phyloP scores from a whole-genome alignment of 1,284 basidiomycete species.

The Agaricales sp. region DNA sequence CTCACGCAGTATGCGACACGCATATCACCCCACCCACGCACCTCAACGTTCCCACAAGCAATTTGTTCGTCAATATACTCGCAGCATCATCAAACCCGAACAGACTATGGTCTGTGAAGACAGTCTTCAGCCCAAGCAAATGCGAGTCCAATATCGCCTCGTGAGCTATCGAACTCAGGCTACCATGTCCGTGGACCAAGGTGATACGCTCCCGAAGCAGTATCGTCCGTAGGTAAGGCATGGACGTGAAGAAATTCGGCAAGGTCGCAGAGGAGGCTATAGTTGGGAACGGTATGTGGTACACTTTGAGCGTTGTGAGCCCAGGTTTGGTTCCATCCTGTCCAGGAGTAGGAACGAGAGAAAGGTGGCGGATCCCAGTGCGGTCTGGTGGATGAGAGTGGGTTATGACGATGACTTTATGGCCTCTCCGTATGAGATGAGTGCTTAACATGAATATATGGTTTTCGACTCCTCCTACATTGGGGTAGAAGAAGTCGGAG shows the following conservation, averaged over 20 bases:
- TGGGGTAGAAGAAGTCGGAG: constrained; percentile 94
- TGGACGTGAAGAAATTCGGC: constrained; percentile 88
- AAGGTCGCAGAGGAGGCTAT: constrained; percentile 88
- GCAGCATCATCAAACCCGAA: constrained; percentile 96
- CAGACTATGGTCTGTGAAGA: constrained; percentile 95
- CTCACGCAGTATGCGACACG: constrained; percentile 93
- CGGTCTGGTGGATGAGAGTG: constrained; percentile 84
- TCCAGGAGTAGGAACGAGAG: constrained; percentile 57
- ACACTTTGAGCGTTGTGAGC: constrained; percentile 67
- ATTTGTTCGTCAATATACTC: constrained; percentile 94
- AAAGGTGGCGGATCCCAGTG: constrained; percentile 69
- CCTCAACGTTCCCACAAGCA: constrained; percentile 76
- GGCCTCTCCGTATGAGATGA: constrained; percentile 76
- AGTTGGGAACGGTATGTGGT: constrained; percentile 84
- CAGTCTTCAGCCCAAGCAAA: constrained; percentile 73
- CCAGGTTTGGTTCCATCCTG: background rate
- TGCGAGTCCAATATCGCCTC: constrained; percentile 89
- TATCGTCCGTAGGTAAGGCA: constrained; percentile 88
- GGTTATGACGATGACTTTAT: constrained; percentile 93
- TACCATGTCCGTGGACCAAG: constrained; percentile 89
- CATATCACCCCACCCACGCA: constrained; percentile 94
- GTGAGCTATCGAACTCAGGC: constrained; percentile 83
- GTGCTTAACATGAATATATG: constrained; percentile 91
- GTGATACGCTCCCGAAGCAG: constrained; percentile 81
- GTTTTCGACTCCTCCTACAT: constrained; percentile 93